Evolutionary conservation across 805 yeast genomes (phyloP).

Genomic region (Myxozyma nipponensis): DNA sequence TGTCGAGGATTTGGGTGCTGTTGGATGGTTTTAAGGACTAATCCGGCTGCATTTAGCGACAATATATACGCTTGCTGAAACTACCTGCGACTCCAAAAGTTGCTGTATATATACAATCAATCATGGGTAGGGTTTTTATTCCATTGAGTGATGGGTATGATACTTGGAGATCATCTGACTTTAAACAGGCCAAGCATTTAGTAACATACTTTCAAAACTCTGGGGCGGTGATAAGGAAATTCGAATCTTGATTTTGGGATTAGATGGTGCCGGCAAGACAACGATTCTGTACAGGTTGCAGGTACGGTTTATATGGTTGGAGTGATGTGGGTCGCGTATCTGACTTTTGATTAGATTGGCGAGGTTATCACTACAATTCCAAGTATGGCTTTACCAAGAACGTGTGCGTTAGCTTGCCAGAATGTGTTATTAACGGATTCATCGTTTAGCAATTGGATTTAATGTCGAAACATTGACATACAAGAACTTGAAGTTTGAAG

Average conservation of each 20-base stretch:
- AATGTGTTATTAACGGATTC: neutral
- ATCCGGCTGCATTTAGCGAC: too few species aligned
- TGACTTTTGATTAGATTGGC: constrained; percentile 46
- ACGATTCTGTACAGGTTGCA: constrained; percentile 88
- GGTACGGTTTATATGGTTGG: constrained; percentile 50
- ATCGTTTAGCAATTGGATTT: constrained; percentile 41
- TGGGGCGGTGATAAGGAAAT: constrained; percentile 79
- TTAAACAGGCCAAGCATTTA: constrained; percentile 85
- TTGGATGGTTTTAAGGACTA: too few species aligned
- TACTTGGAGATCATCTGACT: too few species aligned
- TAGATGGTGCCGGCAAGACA: constrained; percentile 93
- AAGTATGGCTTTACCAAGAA: too few species aligned
- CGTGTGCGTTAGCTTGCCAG: too few species aligned
- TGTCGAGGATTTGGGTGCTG: too few species aligned
- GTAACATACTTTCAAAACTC: constrained; percentile 75
- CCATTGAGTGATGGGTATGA: too few species aligned
- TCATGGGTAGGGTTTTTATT: too few species aligned
- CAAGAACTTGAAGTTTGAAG: constrained; percentile 76
- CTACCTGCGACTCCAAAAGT: too few species aligned
- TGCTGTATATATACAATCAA: too few species aligned
- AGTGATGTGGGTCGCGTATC: neutral
- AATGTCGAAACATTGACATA: constrained; percentile 83
- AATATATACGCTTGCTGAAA: too few species aligned
- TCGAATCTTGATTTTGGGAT: constrained; percentile 80
- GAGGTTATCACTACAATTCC: constrained; percentile 85